A percentile compares a stretch with the other conserved stretches of the same genome.
Conservation (phyloP, 2,329 filamentous ascomycete species). For the Dactylellina cionopaga region DNA sequence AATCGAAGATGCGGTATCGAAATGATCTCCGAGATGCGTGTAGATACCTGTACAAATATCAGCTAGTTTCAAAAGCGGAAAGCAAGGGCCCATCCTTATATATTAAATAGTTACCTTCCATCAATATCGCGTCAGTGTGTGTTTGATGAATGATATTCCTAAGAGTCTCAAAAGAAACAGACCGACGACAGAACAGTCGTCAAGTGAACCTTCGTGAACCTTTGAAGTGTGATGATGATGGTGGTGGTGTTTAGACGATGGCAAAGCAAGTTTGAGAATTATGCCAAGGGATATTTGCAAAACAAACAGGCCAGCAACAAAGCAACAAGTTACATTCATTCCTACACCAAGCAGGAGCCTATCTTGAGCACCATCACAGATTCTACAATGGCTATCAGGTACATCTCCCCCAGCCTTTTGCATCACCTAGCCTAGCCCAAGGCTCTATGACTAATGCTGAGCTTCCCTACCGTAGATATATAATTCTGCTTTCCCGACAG, state of each 20-base stretch:
- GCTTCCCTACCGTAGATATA: constrained; percentile 75
- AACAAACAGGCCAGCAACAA: too few relatives aligned
- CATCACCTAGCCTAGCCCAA: background rate
- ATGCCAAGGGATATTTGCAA: background rate
- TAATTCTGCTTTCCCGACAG: constrained; percentile 96
- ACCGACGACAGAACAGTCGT: too few relatives aligned
- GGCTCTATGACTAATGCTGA: background rate
- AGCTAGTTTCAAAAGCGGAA: too few relatives aligned
- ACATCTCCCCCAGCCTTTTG: background rate
- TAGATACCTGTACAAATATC: constrained; percentile 57
- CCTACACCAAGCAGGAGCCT: too few relatives aligned
- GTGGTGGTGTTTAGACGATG: background rate
- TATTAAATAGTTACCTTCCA: too few relatives aligned
- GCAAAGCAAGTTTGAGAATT: background rate
- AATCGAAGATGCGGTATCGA: constrained; percentile 59
- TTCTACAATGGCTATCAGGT: constrained; percentile 40
- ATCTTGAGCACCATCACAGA: background rate
- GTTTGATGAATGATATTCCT: too few relatives aligned
- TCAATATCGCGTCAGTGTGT: too few relatives aligned
- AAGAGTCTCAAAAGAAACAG: too few relatives aligned
- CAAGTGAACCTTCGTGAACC: background rate
- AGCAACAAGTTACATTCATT: too few relatives aligned
- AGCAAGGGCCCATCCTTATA: too few relatives aligned
- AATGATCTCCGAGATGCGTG: constrained; percentile 49
- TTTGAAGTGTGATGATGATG: background rate